Evolutionary conservation across 106 monocot species (phyloP).

Genomic region (Alisma plantagoaquatica): DNA sequence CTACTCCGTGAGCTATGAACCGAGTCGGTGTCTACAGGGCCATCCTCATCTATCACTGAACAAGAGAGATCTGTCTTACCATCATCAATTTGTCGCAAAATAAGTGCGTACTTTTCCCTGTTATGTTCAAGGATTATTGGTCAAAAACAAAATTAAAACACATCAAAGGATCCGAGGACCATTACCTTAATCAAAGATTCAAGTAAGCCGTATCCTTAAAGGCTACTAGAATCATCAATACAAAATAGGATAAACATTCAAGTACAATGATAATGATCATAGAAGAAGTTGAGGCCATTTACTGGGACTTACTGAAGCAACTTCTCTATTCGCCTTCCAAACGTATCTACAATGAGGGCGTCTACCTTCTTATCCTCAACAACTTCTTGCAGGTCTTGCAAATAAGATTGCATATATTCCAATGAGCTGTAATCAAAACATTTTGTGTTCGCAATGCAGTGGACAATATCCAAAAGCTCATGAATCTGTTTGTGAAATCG

Average conservation of each 20-base stretch:
- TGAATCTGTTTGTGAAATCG: constrained; percentile 60
- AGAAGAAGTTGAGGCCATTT: neutral
- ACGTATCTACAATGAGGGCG: constrained; percentile 95
- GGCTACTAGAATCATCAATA: neutral
- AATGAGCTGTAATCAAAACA: constrained; percentile 68
- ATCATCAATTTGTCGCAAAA: constrained; percentile 78
- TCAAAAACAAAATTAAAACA: no score
- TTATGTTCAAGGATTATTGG: neutral
- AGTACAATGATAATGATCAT: neutral
- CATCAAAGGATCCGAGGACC: no score
- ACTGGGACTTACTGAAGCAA: constrained; percentile 57
- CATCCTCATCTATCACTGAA: constrained; percentile 86
- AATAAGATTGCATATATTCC: constrained; percentile 64
- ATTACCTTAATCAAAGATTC: no score
- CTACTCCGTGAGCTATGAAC: constrained; percentile 82
- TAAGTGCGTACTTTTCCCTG: constrained; percentile 93
- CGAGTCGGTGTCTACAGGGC: no score
- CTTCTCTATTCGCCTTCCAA: constrained; percentile 95
- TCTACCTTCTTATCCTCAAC: constrained; percentile 68
- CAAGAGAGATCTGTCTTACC: constrained; percentile 81
- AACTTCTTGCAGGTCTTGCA: constrained; percentile 97
- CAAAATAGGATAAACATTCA: neutral
- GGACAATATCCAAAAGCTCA: constrained; percentile 97
- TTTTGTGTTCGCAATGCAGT: constrained; percentile 68
- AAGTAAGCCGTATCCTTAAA: no score